Conservation (phyloP, 805 yeast species). For the Candida caryicola region DNA sequence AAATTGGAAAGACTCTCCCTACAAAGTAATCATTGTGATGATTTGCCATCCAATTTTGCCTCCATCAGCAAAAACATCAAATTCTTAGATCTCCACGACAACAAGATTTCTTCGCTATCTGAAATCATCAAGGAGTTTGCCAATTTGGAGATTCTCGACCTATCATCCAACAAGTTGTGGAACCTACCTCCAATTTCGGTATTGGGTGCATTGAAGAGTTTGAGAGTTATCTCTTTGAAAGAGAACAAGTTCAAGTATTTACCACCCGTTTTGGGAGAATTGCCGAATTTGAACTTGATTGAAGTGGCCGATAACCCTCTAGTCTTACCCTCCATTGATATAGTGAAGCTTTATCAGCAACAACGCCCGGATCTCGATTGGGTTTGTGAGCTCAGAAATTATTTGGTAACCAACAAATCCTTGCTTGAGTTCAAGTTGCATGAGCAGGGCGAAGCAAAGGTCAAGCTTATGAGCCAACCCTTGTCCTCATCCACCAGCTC, state of each 20-base stretch:
- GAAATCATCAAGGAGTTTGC: conserved; percentile 27
- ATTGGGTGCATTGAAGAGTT: conserved; percentile 30
- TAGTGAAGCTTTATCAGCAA: conserved; percentile 31
- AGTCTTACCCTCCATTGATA: conserved; percentile 43
- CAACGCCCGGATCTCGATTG: conserved; percentile 44
- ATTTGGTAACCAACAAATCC: conserved; percentile 34
- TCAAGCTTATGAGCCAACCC: conserved; percentile 4
- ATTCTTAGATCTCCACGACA: conserved; percentile 66
- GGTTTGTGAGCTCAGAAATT: conserved; percentile 40
- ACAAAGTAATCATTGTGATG: conserved; percentile 47
- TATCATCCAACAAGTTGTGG: conserved; percentile 55
- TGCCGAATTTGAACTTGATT: conserved; percentile 52
- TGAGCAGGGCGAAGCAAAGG: conserved; percentile 10
- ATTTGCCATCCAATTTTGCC: conserved; percentile 48
- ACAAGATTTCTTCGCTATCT: conserved; percentile 56
- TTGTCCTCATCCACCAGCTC: conserved; percentile 9
- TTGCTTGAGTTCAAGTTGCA: conserved; percentile 27
- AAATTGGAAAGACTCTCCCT: conserved; percentile 49
- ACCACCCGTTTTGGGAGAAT: conserved; percentile 50
- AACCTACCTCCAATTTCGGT: conserved; percentile 36
- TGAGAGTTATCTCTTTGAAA: conserved; percentile 60
- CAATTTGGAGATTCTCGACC: conserved; percentile 61
- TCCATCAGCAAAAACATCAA: conserved; percentile 43
- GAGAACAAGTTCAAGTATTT: conserved; percentile 56
- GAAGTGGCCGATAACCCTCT: conserved; percentile 68